These are phyloP conservation scores for Zygoascus flipseniorum DNA, from an alignment of 805 yeast genomes.

Conservation along the genomic window DNA sequence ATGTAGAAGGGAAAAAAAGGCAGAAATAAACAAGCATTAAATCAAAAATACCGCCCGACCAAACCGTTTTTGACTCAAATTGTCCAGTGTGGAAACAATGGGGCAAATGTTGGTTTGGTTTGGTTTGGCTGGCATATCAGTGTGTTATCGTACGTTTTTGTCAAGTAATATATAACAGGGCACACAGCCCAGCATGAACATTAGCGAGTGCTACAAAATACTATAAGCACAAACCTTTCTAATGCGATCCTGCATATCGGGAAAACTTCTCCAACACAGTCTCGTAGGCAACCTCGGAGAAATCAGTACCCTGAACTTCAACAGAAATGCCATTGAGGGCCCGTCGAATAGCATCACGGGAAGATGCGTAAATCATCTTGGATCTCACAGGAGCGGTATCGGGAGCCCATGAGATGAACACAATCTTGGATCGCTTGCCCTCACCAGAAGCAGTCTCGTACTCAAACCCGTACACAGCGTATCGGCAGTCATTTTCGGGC, in stretches of 20 bases:
- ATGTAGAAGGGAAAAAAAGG: too few relatives aligned
- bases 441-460: conserved; percentile 84
- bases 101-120: too few relatives aligned
- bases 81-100: too few relatives aligned
- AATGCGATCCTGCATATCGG: conserved; percentile 60
- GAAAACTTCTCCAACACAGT: conserved; percentile 83
- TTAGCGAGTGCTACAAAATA: neutral
- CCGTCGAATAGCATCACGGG: conserved; percentile 95
- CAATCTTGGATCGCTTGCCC: conserved; percentile 80
- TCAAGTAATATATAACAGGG: too few relatives aligned
- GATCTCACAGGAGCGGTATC: conserved; percentile 89
- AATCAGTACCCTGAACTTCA: conserved; percentile 97
- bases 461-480: conserved; percentile 95
- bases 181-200: too few relatives aligned
- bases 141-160: too few relatives aligned
- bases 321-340: conserved; percentile 90
- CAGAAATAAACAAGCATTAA: too few relatives aligned
- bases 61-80: too few relatives aligned
- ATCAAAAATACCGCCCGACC: too few relatives aligned
- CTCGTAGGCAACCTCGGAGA: conserved; percentile 92
- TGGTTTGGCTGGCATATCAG: too few relatives aligned
- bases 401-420: conserved; percentile 89
- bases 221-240: neutral
- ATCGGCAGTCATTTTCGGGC: conserved; percentile 94
- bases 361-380: conserved; percentile 98